Evolutionary conservation across 2,329 filamentous ascomycete genomes (phyloP), one percentile per base, ranked within the genome.

Genomic region (Fusarium chaquense): DNA sequence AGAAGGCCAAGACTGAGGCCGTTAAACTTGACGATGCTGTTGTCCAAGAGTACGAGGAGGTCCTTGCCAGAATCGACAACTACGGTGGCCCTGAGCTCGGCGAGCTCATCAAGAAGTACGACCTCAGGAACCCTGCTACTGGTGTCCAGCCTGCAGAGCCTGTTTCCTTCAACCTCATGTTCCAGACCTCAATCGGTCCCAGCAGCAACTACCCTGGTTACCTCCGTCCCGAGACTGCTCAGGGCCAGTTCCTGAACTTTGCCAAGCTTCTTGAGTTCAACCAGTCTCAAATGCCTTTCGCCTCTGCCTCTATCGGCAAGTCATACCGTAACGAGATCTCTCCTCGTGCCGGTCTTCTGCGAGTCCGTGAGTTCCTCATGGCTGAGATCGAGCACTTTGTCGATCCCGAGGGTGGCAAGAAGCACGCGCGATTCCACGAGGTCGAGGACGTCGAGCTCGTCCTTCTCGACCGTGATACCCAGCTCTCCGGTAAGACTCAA

Each of bases 321-420:
- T 98, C 95, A 3, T 98, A 97, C 87, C 90, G 96, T 76, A 99
- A 99, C 79, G 96, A 99, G 79, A 98, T 99, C 74, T 98, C 96
- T 0, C 96, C 96, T 12, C 89, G 96, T 58, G 89, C 93, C 69
- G 96, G 96, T 82, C 89, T 99, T 41, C 83, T 99, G 62, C 92
- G 96, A 74, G 96, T 99, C 44, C 93, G 96, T 75, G 96, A 99
- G 81, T 98, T 99, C 83, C 83, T 98, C 75, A 98, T 99, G 96
- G 96, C 95, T 26, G 96, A 99, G 83, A 97, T 99, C 74, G 96
- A 99, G 84, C 96, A 99, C 81, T 99, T 93, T 78, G 96, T 99
- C 72, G 96, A 99, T 76, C 96, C 96, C 13, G 86, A 96, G 76
- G 90, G 93, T 77, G 93, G 94, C 82, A 99, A 99, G 89, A 97